Evolutionary conservation across 305 asterid genomes (phyloP).

Genomic region (Petunia hybrid): DNA sequence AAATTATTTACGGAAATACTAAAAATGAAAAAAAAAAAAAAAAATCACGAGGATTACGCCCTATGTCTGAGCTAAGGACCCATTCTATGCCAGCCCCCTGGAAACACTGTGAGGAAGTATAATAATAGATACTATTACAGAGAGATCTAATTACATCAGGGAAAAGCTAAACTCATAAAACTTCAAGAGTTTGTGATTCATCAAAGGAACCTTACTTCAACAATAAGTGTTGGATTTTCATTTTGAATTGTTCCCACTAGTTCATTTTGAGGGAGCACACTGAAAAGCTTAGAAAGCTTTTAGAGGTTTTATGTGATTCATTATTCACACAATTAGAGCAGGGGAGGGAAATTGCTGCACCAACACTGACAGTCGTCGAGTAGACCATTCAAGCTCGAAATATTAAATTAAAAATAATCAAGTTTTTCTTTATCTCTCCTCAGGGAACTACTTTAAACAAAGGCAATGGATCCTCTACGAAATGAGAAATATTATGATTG

Average conservation of each 20-base stretch:
- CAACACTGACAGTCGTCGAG: not conserved
- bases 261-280: not conserved
- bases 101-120: no score
- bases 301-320: not conserved
- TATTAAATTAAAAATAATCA: not conserved
- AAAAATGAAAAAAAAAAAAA: no score
- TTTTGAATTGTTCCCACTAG: not conserved
- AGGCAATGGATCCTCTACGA: not conserved
- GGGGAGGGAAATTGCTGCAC: not conserved
- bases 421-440: not conserved
- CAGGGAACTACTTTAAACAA: not conserved
- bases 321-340: not conserved
- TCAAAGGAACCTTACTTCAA: not conserved
- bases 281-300: conserved; percentile 21
- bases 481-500: conserved; percentile 2
- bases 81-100: no score
- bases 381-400: not conserved
- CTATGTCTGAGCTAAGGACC: no score
- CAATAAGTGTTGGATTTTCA: not conserved
- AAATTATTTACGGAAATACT: no score
- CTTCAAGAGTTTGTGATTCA: no score
- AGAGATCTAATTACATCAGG: no score
- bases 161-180: no score
- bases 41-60: no score
- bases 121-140: no score